phyloP scores from a whole-genome alignment of 2,329 filamentous ascomycete genomes.

The Penicillium nordicum region DNA sequence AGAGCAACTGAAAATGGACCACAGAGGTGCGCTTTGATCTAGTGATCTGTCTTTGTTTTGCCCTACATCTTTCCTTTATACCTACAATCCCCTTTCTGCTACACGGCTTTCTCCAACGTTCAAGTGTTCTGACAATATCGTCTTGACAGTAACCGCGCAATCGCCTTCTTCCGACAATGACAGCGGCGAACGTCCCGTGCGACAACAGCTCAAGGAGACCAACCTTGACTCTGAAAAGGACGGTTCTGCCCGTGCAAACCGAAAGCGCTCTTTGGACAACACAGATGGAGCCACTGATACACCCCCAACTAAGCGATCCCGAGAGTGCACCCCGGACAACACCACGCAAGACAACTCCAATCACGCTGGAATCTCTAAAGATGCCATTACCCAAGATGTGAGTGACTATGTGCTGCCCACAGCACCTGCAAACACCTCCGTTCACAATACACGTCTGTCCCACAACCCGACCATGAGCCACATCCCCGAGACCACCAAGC shows the following conservation, averaged over 20 bases:
- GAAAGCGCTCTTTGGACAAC: slow-evolving; percentile 36
- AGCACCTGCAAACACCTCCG: neutral
- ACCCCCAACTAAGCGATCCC: slow-evolving; percentile 42
- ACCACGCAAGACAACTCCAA: slow-evolving; percentile 11
- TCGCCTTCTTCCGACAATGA: slow-evolving; percentile 39
- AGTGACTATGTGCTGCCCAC: neutral
- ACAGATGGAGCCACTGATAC: slow-evolving; percentile 28
- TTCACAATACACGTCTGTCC: neutral
- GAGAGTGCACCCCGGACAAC: slow-evolving; percentile 36
- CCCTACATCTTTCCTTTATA: neutral
- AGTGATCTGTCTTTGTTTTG: neutral
- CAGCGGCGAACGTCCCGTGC: slow-evolving; percentile 54
- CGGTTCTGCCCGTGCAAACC: slow-evolving; percentile 14
- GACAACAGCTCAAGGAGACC: slow-evolving; percentile 61
- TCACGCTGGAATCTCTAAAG: neutral
- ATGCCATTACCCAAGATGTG: neutral
- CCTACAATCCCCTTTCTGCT: neutral
- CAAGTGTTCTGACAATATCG: slow-evolving; percentile 10
- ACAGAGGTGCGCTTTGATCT: neutral
- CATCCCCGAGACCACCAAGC: neutral
- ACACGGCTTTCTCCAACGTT: neutral
- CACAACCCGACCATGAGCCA: neutral
- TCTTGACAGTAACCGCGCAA: slow-evolving; percentile 20
- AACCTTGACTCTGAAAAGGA: slow-evolving; percentile 48
- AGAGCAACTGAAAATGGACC: slow-evolving; percentile 3